Evolutionary conservation across 2,329 filamentous ascomycete species (phyloP).

Genomic region (Emmonsiellopsis sp.): DNA sequence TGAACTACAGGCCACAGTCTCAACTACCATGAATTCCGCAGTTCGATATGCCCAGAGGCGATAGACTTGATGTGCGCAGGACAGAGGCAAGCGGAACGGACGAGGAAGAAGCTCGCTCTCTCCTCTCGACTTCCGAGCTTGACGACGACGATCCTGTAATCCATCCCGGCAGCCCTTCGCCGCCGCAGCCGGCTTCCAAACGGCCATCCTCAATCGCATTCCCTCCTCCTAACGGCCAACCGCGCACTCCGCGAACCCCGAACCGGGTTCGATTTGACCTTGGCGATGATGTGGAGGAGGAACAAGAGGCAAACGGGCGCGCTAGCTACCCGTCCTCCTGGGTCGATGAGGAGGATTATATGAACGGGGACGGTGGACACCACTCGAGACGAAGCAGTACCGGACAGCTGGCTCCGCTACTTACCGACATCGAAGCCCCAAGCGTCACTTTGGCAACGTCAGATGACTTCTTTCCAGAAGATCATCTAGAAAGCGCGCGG

Average conservation of each 20-base stretch:
- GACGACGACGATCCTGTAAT: constrained; percentile 21
- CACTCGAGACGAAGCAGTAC: constrained; percentile 30
- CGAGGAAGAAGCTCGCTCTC: constrained; percentile 24
- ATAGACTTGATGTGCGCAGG: constrained; percentile 25
- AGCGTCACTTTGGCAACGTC: constrained; percentile 61
- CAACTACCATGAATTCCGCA: constrained; percentile 16
- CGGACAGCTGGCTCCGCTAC: constrained; percentile 55
- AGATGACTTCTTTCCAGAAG: constrained; percentile 48
- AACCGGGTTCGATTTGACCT: constrained; percentile 68
- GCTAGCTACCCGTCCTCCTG: constrained; percentile 23
- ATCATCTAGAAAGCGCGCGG: constrained; percentile 52
- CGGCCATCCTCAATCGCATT: constrained; percentile 36
- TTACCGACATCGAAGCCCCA: constrained; percentile 77
- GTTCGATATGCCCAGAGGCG: constrained; percentile 35
- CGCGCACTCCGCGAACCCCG: constrained; percentile 57
- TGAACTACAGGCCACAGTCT: not conserved
- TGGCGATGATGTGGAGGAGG: constrained; percentile 22
- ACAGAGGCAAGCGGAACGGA: constrained; percentile 22
- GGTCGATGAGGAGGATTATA: constrained; percentile 54
- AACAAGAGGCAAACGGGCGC: constrained; percentile 26
- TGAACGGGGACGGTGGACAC: constrained; percentile 32
- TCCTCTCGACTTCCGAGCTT: constrained; percentile 21
- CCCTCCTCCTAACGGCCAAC: constrained; percentile 30
- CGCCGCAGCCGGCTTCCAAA: constrained; percentile 15
- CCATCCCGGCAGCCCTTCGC: constrained; percentile 17